phyloP scores from a whole-genome alignment of 768 basidiomycete species.

The Xerocomellus intermedius region DNA sequence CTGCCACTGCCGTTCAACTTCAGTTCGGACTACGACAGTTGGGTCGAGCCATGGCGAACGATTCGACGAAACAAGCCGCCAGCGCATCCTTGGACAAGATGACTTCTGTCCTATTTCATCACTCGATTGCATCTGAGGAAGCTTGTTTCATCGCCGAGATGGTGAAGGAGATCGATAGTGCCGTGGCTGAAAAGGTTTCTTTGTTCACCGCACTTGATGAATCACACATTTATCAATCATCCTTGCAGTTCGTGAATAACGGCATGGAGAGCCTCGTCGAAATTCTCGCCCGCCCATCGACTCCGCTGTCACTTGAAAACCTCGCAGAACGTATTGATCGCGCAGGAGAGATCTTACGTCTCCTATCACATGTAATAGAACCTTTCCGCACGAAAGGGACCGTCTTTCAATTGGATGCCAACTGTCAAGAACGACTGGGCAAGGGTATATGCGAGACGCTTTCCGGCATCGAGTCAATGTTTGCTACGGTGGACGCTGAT shows the following conservation, averaged over 20 bases:
- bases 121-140: slow-evolving; percentile 74
- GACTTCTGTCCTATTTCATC: slow-evolving; percentile 64
- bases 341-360: slow-evolving; percentile 66
- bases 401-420: slow-evolving; percentile 47
- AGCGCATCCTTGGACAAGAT: slow-evolving; percentile 63
- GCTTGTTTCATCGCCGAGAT: slow-evolving; percentile 85
- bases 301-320: slow-evolving; percentile 25
- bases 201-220: background rate
- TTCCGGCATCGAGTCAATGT: slow-evolving; percentile 36
- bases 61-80: slow-evolving; percentile 50
- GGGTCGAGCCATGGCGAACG: slow-evolving; percentile 62
- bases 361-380: slow-evolving; percentile 66
- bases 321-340: slow-evolving; percentile 46
- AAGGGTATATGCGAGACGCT: slow-evolving; percentile 48
- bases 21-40: slow-evolving; percentile 74
- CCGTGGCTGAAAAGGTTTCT: slow-evolving; percentile 65
- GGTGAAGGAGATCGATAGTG: slow-evolving; percentile 63
- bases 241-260: slow-evolving; percentile 66
- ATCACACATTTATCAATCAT: background rate
- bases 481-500: slow-evolving; percentile 25
- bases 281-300: slow-evolving; percentile 41
- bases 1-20: slow-evolving; percentile 76
- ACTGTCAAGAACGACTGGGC: slow-evolving; percentile 56
- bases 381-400: slow-evolving; percentile 54
- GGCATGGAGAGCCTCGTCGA: slow-evolving; percentile 66